Conservation (phyloP, 2,329 filamentous ascomycete species). For the Fusarium udum region DNA sequence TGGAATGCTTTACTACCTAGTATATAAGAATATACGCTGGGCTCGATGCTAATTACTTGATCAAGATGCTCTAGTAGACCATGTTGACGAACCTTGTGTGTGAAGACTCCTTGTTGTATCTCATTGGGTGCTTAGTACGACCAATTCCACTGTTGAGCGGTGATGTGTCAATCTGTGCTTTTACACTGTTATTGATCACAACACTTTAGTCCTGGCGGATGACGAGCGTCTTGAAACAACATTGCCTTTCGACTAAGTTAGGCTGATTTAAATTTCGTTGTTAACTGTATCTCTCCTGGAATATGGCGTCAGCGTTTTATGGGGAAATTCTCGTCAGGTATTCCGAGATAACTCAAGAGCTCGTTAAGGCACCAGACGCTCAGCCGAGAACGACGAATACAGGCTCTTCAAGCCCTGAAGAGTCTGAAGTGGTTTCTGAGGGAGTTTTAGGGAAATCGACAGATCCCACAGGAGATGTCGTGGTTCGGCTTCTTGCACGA, state of each 20-base stretch:
- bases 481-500: slow-evolving; percentile 42
- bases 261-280: background rate
- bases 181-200: background rate
- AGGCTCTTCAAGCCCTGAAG: background rate
- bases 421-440: background rate
- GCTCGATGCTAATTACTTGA: background rate
- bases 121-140: background rate
- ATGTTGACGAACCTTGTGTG: background rate
- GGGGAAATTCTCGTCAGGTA: slow-evolving; percentile 40
- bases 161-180: background rate
- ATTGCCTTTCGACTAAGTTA: background rate
- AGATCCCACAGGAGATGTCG: slow-evolving; percentile 32
- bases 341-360: slow-evolving; percentile 32
- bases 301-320: slow-evolving; percentile 35
- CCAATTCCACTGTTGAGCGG: slow-evolving; percentile 2
- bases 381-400: background rate
- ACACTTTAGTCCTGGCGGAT: background rate
- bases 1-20: background rate
- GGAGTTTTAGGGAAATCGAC: background rate
- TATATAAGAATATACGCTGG: background rate
- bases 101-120: background rate
- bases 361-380: slow-evolving; percentile 4
- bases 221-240: background rate
- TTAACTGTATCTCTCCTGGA: background rate
- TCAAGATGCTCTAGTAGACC: background rate